Conservation (phyloP, 163 green algal species). For the Picocystis sp. region DNA sequence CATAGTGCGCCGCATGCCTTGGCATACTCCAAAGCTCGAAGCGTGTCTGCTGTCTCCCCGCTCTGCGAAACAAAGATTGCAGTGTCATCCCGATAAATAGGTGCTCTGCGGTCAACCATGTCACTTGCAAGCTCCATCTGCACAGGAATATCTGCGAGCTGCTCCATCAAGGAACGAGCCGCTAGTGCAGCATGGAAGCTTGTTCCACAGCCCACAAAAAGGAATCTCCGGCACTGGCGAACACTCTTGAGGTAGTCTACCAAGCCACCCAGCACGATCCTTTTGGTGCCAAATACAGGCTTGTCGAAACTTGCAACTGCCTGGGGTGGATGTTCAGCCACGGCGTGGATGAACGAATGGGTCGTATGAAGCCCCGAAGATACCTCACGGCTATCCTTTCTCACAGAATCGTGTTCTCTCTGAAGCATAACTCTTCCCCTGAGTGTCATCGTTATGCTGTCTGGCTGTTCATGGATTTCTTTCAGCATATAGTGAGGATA, state of each 20-base stretch:
- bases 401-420: background rate
- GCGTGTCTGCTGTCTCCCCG: conserved; percentile 92
- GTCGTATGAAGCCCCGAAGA: too few species aligned
- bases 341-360: too few species aligned
- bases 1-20: conserved; percentile 61
- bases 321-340: too few species aligned
- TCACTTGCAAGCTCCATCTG: conserved; percentile 80
- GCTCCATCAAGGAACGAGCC: conserved; percentile 48
- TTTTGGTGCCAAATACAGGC: conserved; percentile 5
- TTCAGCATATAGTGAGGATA: conserved; percentile 98
- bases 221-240: conserved; percentile 47
- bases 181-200: conserved; percentile 81
- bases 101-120: conserved; percentile 60
- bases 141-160: conserved; percentile 51
- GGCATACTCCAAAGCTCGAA: conserved; percentile 66
- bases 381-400: background rate
- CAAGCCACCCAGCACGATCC: conserved; percentile 80
- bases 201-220: conserved; percentile 89
- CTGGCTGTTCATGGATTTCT: conserved; percentile 87
- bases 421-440: conserved; percentile 2
- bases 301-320: too few species aligned
- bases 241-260: conserved; percentile 58
- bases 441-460: conserved; percentile 30
- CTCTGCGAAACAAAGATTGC: conserved; percentile 78
- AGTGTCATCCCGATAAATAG: conserved; percentile 71